These are phyloP conservation scores for Cokeromyces recurvatus DNA, from an alignment of 371 early-diverging fungal genomes.

Conservation along the genomic window DNA sequence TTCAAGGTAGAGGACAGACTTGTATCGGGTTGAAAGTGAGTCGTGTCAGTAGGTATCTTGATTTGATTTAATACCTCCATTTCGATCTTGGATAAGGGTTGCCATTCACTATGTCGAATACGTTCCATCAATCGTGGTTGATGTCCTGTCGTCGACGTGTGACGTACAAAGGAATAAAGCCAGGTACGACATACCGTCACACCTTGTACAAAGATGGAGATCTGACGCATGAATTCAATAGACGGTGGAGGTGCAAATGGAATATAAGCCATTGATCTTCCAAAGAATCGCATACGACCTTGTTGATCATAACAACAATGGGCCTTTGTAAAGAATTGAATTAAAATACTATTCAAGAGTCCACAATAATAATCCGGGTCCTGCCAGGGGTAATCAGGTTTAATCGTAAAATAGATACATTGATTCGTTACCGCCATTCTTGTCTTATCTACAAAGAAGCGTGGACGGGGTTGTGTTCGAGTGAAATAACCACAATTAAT, in stretches of 20 bases:
- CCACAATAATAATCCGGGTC: constrained; percentile 46
- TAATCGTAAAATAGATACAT: constrained; percentile 57
- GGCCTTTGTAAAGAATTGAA: constrained; percentile 50
- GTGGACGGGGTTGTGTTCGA: constrained; percentile 50
- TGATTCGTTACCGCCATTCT: constrained; percentile 48
- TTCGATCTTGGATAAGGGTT: constrained; percentile 10
- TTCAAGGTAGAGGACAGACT: not conserved
- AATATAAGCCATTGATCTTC: constrained; percentile 59
- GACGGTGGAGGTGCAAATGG: constrained; percentile 47
- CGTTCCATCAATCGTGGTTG: constrained; percentile 20
- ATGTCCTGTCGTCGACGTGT: not conserved
- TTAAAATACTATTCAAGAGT: constrained; percentile 50
- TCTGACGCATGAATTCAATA: constrained; percentile 1
- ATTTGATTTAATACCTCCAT: not conserved
- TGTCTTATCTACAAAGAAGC: constrained; percentile 51
- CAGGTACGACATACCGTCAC: constrained; percentile 13
- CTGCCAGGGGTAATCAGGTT: constrained; percentile 19
- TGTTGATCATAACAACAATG: constrained; percentile 62
- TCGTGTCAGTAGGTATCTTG: not conserved
- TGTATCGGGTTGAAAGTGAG: not conserved
- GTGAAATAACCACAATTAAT: constrained; percentile 67
- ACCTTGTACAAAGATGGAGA: constrained; percentile 19
- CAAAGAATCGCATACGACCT: constrained; percentile 58
- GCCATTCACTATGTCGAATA: constrained; percentile 32
- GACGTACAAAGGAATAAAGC: constrained; percentile 17